Evolutionary conservation across 306 rosid species (phyloP).

Genomic region (Citrullus mucosospermus): DNA sequence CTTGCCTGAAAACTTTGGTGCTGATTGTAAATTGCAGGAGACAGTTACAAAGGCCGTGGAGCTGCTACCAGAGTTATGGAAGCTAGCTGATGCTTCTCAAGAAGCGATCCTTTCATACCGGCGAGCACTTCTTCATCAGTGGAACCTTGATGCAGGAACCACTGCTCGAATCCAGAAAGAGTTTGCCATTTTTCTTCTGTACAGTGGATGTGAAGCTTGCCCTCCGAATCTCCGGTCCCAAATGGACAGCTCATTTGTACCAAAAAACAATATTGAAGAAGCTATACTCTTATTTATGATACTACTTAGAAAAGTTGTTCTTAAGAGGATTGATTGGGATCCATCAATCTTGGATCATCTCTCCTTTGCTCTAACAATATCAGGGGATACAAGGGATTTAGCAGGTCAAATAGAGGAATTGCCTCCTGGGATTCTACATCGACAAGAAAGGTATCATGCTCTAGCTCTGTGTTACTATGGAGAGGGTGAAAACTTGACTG

Average conservation of each 20-base stretch:
- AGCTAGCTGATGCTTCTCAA: constrained; percentile 53
- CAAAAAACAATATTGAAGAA: constrained; percentile 81
- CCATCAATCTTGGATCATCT: constrained; percentile 93
- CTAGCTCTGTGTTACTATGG: constrained; percentile 80
- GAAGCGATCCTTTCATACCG: constrained; percentile 72
- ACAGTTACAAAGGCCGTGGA: constrained; percentile 55
- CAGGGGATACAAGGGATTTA: constrained; percentile 64
- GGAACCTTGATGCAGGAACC: constrained; percentile 61
- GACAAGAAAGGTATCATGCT: constrained; percentile 39
- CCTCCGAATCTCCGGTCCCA: constrained; percentile 78
- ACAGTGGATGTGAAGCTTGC: constrained; percentile 67
- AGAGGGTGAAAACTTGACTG: constrained; percentile 53
- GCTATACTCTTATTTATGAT: constrained; percentile 86
- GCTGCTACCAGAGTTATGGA: constrained; percentile 91
- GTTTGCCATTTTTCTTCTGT: constrained; percentile 70
- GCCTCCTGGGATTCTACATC: constrained; percentile 45
- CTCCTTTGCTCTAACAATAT: constrained; percentile 67
- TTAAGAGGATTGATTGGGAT: constrained; percentile 73
- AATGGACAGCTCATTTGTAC: constrained; percentile 67
- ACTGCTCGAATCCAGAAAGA: constrained; percentile 67
- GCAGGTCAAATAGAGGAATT: constrained; percentile 70
- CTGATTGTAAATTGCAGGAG: constrained; percentile 89
- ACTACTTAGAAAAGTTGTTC: constrained; percentile 45
- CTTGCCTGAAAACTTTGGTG: constrained; percentile 59
- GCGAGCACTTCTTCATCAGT: constrained; percentile 49